Conservation (phyloP, 208 protist genomes). For the Acanthamoeba rhysodes region DNA sequence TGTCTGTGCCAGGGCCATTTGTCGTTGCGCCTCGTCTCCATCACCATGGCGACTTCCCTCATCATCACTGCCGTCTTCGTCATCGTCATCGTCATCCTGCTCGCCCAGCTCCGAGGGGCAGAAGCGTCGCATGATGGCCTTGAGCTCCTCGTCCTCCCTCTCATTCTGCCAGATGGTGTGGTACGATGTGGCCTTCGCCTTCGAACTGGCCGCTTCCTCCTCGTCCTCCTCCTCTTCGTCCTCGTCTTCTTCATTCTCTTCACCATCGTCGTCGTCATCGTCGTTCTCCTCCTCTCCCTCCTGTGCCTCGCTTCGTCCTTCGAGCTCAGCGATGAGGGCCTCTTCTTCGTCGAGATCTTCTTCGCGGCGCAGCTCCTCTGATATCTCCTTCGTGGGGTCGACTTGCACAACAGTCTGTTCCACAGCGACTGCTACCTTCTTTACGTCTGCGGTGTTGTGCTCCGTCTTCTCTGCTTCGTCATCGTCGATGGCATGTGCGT, state of each 20-base stretch:
- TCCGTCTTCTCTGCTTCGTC: neutral
- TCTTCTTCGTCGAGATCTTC: neutral
- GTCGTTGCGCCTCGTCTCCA: neutral
- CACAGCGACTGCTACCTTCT: neutral
- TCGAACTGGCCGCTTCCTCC: neutral
- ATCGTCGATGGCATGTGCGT: neutral
- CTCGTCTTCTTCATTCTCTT: neutral
- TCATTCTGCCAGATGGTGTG: slow-evolving; percentile 20
- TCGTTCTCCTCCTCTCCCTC: neutral
- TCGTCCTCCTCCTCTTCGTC: neutral
- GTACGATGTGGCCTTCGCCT: neutral
- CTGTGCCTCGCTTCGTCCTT: neutral
- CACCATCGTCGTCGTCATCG: neutral
- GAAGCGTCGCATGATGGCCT: slow-evolving; percentile 66
- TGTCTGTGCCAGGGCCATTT: neutral
- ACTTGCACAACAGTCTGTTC: neutral
- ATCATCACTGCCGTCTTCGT: neutral
- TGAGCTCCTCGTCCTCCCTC: slow-evolving; percentile 39
- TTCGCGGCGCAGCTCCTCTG: neutral
- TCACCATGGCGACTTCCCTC: neutral
- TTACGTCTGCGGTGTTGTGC: neutral
- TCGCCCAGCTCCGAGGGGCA: neutral
- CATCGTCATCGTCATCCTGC: neutral
- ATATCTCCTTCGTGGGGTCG: neutral
- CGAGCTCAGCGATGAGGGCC: slow-evolving; percentile 28